Evolutionary conservation across 2,329 filamentous ascomycete genomes (phyloP).

Genomic region (Camillea tinctor): DNA sequence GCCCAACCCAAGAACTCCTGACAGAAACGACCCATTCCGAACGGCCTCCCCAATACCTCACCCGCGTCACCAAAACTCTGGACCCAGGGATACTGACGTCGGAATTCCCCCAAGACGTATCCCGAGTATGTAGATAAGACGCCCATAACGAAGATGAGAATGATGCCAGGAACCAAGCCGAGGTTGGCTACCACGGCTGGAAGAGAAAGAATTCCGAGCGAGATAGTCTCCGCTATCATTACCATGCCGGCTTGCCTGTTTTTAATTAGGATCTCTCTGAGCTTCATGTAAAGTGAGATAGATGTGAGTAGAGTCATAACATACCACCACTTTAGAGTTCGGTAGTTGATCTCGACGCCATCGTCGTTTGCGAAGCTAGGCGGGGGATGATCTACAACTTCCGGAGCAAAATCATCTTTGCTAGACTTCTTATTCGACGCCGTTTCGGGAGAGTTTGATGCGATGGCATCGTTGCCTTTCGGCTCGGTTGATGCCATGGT

Average conservation of each 20-base stretch:
- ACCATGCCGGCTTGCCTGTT: slow-evolving; percentile 45
- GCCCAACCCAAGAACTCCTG: slow-evolving; percentile 59
- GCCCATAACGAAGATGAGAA: slow-evolving; percentile 65
- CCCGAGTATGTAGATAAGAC: slow-evolving; percentile 67
- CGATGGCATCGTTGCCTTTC: not conserved
- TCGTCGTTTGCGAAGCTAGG: not conserved
- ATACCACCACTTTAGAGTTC: not conserved
- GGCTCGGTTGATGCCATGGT: not conserved
- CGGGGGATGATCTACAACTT: not conserved
- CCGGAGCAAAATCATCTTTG: not conserved
- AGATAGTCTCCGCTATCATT: slow-evolving; percentile 45
- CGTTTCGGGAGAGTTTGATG: not conserved
- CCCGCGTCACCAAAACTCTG: slow-evolving; percentile 66
- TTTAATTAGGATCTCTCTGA: not conserved
- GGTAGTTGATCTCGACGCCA: not conserved
- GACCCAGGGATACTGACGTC: slow-evolving; percentile 66
- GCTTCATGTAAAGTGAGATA: not conserved
- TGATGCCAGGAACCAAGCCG: slow-evolving; percentile 70
- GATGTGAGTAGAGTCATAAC: not conserved
- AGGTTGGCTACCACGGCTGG: slow-evolving; percentile 72
- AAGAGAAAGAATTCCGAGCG: slow-evolving; percentile 64
- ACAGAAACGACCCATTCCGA: slow-evolving; percentile 51
- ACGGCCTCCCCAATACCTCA: slow-evolving; percentile 48
- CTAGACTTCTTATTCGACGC: not conserved
- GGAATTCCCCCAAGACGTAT: slow-evolving; percentile 62